A percentile compares a stretch with the other conserved stretches of the same genome.
These are phyloP conservation scores for Scenedesmus sp. DNA, from an alignment of 163 green algal species.

Conservation along the genomic window DNA sequence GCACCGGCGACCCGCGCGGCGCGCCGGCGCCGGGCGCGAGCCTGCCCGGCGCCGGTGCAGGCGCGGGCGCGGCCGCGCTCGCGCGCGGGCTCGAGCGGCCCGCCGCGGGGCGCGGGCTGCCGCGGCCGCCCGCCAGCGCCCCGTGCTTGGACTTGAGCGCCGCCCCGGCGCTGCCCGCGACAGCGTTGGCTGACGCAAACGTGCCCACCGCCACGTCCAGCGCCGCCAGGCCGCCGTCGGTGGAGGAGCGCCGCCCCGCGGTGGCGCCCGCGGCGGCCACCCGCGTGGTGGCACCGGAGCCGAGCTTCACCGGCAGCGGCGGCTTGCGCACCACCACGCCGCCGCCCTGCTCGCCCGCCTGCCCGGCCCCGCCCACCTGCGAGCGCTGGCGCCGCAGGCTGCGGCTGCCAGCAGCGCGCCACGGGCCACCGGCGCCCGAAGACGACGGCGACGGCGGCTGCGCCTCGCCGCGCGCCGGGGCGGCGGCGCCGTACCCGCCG, in stretches of 20 bases:
- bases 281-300: constrained; percentile 11
- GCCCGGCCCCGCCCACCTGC: background rate
- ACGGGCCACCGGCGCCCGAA: background rate
- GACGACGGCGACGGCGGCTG: background rate
- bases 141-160: background rate
- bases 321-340: background rate
- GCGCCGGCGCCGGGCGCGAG: too few relatives aligned
- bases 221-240: background rate
- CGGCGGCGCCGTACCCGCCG: too few relatives aligned
- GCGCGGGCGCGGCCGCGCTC: too few relatives aligned
- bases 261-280: constrained; percentile 29
- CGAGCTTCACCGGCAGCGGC: constrained; percentile 16
- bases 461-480: background rate
- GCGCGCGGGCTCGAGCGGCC: too few relatives aligned
- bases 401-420: background rate
- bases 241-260: background rate
- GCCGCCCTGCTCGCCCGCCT: background rate
- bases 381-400: constrained; percentile 7
- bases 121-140: background rate
- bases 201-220: background rate
- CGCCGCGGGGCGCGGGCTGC: too few relatives aligned
- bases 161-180: background rate
- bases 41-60: too few relatives aligned
- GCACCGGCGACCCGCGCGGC: too few relatives aligned
- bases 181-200: constrained; percentile 3